Conservation (phyloP, 2,329 filamentous ascomycete genomes). For the Cercospora beticola region DNA sequence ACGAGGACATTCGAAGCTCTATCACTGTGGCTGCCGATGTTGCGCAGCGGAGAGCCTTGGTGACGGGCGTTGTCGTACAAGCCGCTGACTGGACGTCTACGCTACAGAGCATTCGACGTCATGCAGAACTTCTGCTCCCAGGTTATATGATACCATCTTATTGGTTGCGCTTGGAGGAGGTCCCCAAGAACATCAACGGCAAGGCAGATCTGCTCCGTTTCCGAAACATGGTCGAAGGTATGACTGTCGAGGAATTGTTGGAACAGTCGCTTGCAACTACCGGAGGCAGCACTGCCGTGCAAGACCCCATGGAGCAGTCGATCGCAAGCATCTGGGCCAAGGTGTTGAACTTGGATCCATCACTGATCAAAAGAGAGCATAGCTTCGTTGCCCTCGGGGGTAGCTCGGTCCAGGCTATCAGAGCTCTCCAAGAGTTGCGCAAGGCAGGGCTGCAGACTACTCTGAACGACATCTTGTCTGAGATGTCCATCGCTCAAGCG, state of each 20-base stretch:
- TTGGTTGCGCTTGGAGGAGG: neutral
- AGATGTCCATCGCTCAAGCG: neutral
- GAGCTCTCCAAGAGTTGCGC: neutral
- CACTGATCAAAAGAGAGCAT: neutral
- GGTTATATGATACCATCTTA: neutral
- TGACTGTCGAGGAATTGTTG: neutral
- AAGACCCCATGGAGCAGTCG: neutral
- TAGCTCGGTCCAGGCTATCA: constrained; percentile 1
- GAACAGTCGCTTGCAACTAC: neutral
- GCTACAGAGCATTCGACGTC: neutral
- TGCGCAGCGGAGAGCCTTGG: neutral
- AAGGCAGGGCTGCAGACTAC: neutral
- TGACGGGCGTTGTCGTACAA: neutral
- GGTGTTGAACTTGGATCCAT: neutral
- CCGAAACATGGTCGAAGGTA: neutral
- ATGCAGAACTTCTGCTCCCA: neutral
- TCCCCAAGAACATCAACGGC: neutral
- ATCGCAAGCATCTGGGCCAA: neutral
- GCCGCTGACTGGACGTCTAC: neutral
- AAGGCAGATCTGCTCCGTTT: neutral
- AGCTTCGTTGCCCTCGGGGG: neutral
- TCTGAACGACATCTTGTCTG: neutral
- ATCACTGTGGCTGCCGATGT: neutral
- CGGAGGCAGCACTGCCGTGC: neutral
- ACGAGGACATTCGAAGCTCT: neutral